Conservation (phyloP, 2,329 filamentous ascomycete species). For the Cadophora luteo-olivacea region DNA sequence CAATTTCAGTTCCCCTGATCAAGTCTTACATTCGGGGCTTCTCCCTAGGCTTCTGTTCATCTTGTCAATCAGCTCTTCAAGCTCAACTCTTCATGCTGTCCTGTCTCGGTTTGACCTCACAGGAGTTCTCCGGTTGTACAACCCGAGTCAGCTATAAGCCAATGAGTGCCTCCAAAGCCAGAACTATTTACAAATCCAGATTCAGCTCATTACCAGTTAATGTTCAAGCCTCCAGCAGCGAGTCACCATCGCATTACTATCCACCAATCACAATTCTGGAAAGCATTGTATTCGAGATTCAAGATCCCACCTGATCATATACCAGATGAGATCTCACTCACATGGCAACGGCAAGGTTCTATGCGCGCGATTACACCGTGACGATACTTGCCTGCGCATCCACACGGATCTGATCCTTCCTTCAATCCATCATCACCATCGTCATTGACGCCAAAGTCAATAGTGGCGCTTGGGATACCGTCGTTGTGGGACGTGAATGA, state of each 20-base stretch:
- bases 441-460: not conserved
- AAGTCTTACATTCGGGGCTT: not conserved
- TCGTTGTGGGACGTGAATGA: constrained; percentile 23
- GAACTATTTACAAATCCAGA: constrained; percentile 2
- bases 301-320: not conserved
- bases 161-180: constrained; percentile 2
- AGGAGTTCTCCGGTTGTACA: not conserved
- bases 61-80: constrained; percentile 9
- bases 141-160: constrained; percentile 9
- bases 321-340: constrained; percentile 4
- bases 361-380: constrained; percentile 25
- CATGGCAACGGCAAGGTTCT: not conserved
- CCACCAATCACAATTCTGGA: constrained; percentile 12
- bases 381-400: constrained; percentile 18
- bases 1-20: not conserved
- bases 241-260: not conserved
- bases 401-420: not conserved
- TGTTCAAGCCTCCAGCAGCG: not conserved
- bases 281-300: not conserved
- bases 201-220: not conserved
- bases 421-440: not conserved
- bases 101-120: not conserved
- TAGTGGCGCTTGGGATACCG: constrained; percentile 5
- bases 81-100: not conserved
- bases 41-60: not conserved